Evolutionary conservation across 176 grass and related monocot species (phyloP), one percentile per base, ranked within the genome.

Genomic region (Elymus sibiricus): DNA sequence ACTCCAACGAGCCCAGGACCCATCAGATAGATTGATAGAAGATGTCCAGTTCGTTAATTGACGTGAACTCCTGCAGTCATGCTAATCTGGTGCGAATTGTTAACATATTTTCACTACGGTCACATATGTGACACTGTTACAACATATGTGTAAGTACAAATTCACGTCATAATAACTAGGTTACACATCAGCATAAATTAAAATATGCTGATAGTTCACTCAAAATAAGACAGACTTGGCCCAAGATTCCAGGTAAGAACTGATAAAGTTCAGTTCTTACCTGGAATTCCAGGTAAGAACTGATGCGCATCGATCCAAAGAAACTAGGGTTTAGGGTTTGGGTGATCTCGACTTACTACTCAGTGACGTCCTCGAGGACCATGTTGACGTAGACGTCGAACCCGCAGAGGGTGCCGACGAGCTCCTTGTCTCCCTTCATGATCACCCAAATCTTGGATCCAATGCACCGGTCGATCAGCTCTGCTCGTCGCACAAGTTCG

Each of bases 371-470:
- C 87, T 99, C 97, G 32, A 99, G 97, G 84, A 99, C 97, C 97
- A 99, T 99, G 82, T 99, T 99, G 82, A 99, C 97, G 81, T 99
- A 99, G 79, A 99, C 97, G 63, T 99, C 97, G 37, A 99, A 99
- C 15, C 97, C 97, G 74, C 88, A 89, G 29, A 99, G 94, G 13
- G 97, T 99, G 10, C 97, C 97, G 8, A 99, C 94, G 34, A 99
- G 94, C 86, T 99, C 97, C 94, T 99, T 99, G 82, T 99, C 97
- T 2, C 97, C 97, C 86, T 96, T 99, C 94, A 99, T 99, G 80
- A 99, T 99, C 61, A 99, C 97, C 97, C 97, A 99, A 73, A 99
- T 99, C 92, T 96, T 99, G 79, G 94, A 99, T 32, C 97, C 97
- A 80, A 99, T 96, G 86, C 97, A 99, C 25, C 97, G 86, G 80